phyloP scores from a whole-genome alignment of 768 basidiomycete species.

The Mycena rosella region DNA sequence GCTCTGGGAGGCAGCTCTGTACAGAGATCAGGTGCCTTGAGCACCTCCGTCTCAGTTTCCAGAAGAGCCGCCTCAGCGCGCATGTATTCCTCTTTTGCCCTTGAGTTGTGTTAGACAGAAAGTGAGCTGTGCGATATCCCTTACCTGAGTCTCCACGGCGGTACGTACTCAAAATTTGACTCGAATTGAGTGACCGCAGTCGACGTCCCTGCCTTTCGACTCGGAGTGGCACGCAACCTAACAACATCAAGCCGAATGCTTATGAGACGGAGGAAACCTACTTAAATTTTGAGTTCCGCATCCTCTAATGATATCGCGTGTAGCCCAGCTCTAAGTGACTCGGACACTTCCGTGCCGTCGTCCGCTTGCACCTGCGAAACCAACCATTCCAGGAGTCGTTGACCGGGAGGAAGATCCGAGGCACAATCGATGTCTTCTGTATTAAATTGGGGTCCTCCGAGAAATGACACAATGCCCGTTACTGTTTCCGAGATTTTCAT shows the following conservation, averaged over 20 bases:
- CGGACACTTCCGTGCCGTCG: slow-evolving; percentile 8
- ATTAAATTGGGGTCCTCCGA: slow-evolving; percentile 48
- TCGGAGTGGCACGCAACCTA: slow-evolving; percentile 35
- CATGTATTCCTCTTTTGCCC: slow-evolving; percentile 41
- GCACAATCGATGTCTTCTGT: slow-evolving; percentile 50
- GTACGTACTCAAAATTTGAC: slow-evolving; percentile 30
- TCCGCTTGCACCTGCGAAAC: slow-evolving; percentile 43
- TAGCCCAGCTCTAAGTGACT: slow-evolving; percentile 37
- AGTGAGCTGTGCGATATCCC: neutral
- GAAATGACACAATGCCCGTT: slow-evolving; percentile 37
- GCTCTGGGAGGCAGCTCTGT: too few species aligned
- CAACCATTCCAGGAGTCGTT: slow-evolving; percentile 49
- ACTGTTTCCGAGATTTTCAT: slow-evolving; percentile 23
- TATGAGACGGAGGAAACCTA: slow-evolving; percentile 24
- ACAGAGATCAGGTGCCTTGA: too few species aligned
- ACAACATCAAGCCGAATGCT: neutral
- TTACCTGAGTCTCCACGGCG: slow-evolving; percentile 41
- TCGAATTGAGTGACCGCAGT: neutral
- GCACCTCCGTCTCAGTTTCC: slow-evolving; percentile 42
- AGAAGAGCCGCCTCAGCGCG: slow-evolving; percentile 45
- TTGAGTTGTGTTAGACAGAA: slow-evolving; percentile 20
- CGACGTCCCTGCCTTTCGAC: too few species aligned
- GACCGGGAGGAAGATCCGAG: slow-evolving; percentile 47
- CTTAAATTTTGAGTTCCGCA: slow-evolving; percentile 47
- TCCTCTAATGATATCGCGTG: slow-evolving; percentile 46